phyloP scores from a whole-genome alignment of 78 protist species.

The Dictyostelium capitatum region DNA sequence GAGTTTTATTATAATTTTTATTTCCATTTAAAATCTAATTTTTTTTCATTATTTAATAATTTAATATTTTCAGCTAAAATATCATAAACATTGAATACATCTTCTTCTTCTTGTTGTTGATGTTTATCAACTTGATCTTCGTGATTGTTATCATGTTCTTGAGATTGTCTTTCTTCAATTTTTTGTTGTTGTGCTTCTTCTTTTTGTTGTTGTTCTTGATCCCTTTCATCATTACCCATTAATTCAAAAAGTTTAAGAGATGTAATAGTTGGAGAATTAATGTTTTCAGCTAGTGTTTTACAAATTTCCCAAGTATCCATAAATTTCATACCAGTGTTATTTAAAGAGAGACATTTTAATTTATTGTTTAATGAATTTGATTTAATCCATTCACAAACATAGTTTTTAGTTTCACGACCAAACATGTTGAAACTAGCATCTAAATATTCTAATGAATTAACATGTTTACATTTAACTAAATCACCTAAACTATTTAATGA shows the following conservation, averaged over 20 bases:
- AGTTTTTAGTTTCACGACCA: not conserved
- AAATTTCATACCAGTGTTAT: constrained; percentile 18
- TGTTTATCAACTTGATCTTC: not conserved
- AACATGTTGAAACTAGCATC: constrained; percentile 34
- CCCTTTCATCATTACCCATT: constrained; percentile 14
- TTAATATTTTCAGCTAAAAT: constrained; percentile 6
- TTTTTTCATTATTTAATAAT: not conserved
- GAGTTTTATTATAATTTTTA: constrained; percentile 21
- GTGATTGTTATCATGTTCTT: not conserved
- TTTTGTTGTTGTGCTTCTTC: constrained; percentile 5
- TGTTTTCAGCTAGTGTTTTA: not conserved
- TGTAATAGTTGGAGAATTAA: not conserved
- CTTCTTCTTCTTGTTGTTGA: not conserved
- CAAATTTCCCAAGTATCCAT: not conserved
- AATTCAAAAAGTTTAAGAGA: constrained; percentile 10
- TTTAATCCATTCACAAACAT: constrained; percentile 1
- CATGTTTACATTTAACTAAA: not conserved
- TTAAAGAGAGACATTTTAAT: not conserved
- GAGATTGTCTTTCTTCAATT: not conserved
- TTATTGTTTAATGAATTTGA: not conserved
- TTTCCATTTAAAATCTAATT: constrained; percentile 48
- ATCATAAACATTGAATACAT: not conserved
- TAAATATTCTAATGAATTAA: not conserved
- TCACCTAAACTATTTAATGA: not conserved
- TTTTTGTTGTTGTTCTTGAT: not conserved